Evolutionary conservation across 371 early-diverging fungal species (phyloP).

Genomic region (Mucor racemosus): DNA sequence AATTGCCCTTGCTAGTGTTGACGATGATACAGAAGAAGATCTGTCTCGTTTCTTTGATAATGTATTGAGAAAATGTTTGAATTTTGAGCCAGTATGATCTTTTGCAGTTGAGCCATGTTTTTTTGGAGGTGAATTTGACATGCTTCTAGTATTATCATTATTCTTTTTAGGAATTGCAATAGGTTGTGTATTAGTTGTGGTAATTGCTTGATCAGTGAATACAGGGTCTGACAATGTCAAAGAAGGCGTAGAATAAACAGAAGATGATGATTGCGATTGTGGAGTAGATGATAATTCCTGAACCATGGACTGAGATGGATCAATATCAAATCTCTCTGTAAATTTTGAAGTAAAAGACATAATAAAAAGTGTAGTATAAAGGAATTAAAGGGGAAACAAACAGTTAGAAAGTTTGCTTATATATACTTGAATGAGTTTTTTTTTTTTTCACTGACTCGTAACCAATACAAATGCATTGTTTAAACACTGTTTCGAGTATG

Average conservation of each 20-base stretch:
- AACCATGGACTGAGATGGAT: conserved; percentile 10
- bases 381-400: conserved; percentile 13
- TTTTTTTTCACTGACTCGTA: conserved; percentile 6
- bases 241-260: conserved; percentile 1
- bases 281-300: conserved; percentile 6
- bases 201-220: background rate
- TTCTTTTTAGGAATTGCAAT: conserved; percentile 17
- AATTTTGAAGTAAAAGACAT: conserved; percentile 24
- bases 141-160: background rate
- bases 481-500: background rate
- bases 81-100: conserved; percentile 10
- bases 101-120: background rate
- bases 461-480: conserved; percentile 12
- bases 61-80: conserved; percentile 10
- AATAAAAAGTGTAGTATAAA: background rate
- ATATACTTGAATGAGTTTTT: background rate
- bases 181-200: background rate
- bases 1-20: conserved; percentile 5
- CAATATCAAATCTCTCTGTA: conserved; percentile 23
- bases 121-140: background rate
- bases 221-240: background rate
- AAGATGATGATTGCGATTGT: background rate
- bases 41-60: conserved; percentile 9
- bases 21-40: background rate
- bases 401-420: conserved; percentile 3